Percentiles rank a stretch among this genome's conserved stretches.
Evolutionary conservation across 805 yeast species (phyloP).

Genomic region (Pichia californica): DNA sequence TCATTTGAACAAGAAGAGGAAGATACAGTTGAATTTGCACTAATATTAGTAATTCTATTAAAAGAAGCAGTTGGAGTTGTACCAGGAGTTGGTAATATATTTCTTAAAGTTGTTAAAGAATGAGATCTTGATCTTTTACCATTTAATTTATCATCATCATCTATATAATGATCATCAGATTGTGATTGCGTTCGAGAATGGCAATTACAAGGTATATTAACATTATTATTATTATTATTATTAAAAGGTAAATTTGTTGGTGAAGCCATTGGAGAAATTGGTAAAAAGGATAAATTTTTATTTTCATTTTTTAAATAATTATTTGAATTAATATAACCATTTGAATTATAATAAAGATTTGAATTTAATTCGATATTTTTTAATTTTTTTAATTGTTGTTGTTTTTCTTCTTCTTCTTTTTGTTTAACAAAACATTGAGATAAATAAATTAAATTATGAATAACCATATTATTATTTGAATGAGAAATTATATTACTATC

Average conservation of each 20-base stretch:
- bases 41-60: constrained; percentile 6
- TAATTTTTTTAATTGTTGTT: constrained; percentile 9
- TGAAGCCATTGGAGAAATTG: constrained; percentile 27
- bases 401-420: constrained; percentile 17
- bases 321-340: constrained; percentile 3
- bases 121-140: constrained; percentile 19
- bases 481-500: constrained; percentile 12
- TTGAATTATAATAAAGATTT: constrained; percentile 7
- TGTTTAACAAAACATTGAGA: constrained; percentile 23
- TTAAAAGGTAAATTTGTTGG: constrained; percentile 19
- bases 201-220: too few relatives aligned
- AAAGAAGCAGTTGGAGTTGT: constrained; percentile 22
- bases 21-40: neutral
- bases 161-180: neutral
- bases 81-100: constrained; percentile 27
- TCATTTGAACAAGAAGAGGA: neutral
- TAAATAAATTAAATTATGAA: constrained; percentile 21
- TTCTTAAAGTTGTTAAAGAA: constrained; percentile 19
- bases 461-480: constrained; percentile 15
- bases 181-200: constrained; percentile 1
- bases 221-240: constrained; percentile 2
- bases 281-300: constrained; percentile 5
- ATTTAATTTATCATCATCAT: neutral
- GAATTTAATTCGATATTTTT: constrained; percentile 7
- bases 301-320: constrained; percentile 1